Conservation (phyloP, 2,329 filamentous ascomycete species). For the Pseudogymnoascus sp. region DNA sequence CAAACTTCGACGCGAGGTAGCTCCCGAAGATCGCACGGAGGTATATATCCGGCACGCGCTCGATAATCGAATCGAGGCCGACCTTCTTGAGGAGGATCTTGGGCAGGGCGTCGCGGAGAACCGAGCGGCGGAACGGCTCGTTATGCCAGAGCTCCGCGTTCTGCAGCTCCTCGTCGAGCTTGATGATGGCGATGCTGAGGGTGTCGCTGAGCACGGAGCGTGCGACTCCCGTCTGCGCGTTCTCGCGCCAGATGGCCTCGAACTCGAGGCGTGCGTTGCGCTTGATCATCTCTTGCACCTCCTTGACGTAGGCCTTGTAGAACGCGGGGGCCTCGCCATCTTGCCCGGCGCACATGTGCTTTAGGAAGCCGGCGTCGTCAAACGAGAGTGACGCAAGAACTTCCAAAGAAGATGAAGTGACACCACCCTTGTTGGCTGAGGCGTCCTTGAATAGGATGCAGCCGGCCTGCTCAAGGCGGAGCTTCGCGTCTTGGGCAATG, state of each 20-base stretch:
- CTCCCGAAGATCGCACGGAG: conserved; percentile 92
- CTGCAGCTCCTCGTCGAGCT: conserved; percentile 92
- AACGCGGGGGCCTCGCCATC: conserved; percentile 76
- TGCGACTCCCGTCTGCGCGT: conserved; percentile 69
- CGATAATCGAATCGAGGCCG: conserved; percentile 78
- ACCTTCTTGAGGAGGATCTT: conserved; percentile 79
- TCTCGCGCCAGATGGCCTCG: conserved; percentile 95
- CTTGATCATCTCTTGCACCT: conserved; percentile 84
- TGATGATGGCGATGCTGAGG: conserved; percentile 88
- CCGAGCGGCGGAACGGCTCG: conserved; percentile 64
- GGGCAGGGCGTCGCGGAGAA: conserved; percentile 80
- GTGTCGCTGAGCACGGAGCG: conserved; percentile 87
- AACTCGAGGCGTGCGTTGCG: conserved; percentile 91
- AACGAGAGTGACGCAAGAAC: conserved; percentile 92
- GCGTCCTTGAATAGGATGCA: conserved; percentile 96
- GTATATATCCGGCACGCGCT: conserved; percentile 84
- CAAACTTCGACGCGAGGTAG: conserved; percentile 89
- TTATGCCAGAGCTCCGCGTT: conserved; percentile 88
- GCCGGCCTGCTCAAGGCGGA: conserved; percentile 89
- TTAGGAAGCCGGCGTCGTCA: conserved; percentile 76
- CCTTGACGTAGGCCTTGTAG: conserved; percentile 86
- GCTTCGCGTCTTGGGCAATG: conserved; percentile 96
- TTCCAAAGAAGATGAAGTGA: conserved; percentile 93
- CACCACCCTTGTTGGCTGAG: conserved; percentile 96
- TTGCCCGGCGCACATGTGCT: conserved; percentile 85